A percentile compares a stretch with the other conserved stretches of the same genome.
These are phyloP conservation scores for Alternaria sp. DNA, from an alignment of 2,329 filamentous ascomycete species.

Conservation along the genomic window DNA sequence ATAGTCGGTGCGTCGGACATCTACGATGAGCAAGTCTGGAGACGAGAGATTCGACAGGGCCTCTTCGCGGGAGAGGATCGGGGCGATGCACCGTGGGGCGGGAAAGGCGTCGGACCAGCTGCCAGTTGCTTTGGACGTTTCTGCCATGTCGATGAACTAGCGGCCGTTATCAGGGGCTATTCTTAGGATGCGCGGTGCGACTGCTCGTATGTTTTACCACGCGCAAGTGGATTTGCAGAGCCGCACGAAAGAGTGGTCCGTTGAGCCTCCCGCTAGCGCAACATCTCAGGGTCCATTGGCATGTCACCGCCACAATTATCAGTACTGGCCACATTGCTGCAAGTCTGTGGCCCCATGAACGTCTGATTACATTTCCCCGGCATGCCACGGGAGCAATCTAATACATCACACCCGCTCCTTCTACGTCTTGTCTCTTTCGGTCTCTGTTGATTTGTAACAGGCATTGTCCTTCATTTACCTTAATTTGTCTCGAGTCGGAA, in stretches of 20 bases:
- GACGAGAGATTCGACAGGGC: slow-evolving; percentile 48
- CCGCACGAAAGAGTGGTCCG: slow-evolving; percentile 20
- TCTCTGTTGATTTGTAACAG: slow-evolving; percentile 19
- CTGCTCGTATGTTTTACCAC: background rate
- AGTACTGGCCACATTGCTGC: slow-evolving; percentile 45
- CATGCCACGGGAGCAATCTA: slow-evolving; percentile 25
- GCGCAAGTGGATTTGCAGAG: background rate
- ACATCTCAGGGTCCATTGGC: slow-evolving; percentile 20
- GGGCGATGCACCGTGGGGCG: slow-evolving; percentile 48
- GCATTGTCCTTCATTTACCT: slow-evolving; percentile 35
- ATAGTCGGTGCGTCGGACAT: slow-evolving; percentile 58
- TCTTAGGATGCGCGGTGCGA: background rate
- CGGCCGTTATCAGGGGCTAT: background rate
- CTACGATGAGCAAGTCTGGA: slow-evolving; percentile 52
- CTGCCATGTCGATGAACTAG: slow-evolving; percentile 25
- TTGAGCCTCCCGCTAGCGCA: slow-evolving; percentile 16
- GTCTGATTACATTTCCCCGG: slow-evolving; percentile 42
- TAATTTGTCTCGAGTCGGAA: slow-evolving; percentile 21
- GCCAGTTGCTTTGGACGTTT: slow-evolving; percentile 21
- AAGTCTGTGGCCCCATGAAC: slow-evolving; percentile 39
- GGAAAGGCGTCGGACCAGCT: slow-evolving; percentile 56
- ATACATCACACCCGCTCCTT: slow-evolving; percentile 25
- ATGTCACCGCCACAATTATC: slow-evolving; percentile 29
- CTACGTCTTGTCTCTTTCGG: slow-evolving; percentile 21
- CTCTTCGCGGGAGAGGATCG: slow-evolving; percentile 49